Evolutionary conservation across 768 basidiomycete genomes (phyloP).

Genomic region (Neoboletus subvelutipes): DNA sequence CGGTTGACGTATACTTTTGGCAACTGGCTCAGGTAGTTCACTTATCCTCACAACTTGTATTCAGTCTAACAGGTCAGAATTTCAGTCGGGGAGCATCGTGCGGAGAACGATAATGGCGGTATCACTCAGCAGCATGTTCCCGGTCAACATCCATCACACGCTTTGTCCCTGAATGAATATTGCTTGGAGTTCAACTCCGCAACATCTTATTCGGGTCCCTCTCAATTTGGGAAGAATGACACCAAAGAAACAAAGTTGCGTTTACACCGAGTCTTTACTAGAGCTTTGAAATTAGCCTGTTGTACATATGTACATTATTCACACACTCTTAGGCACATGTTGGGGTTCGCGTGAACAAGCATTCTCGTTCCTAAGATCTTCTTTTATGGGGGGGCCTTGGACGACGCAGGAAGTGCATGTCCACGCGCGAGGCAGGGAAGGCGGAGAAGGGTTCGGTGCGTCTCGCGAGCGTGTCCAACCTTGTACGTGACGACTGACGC

Average conservation of each 20-base stretch:
- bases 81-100: background rate
- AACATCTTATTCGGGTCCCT: background rate
- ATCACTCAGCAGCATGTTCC: background rate
- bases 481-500: background rate
- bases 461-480: background rate
- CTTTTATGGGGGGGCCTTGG: too few species aligned
- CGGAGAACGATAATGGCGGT: background rate
- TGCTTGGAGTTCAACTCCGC: background rate
- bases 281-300: background rate
- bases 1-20: background rate
- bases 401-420: background rate
- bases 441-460: background rate
- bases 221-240: background rate
- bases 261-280: constrained; percentile 3
- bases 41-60: too few species aligned
- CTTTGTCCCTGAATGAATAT: background rate
- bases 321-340: background rate
- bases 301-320: background rate
- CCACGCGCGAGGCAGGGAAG: too few species aligned
- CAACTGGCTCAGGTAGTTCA: background rate
- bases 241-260: background rate
- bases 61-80: background rate
- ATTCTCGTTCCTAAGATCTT: background rate
- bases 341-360: background rate
- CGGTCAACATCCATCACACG: background rate